Evolutionary conservation across 1,284 basidiomycete species (phyloP).

Genomic region (Farysia itapuensis): DNA sequence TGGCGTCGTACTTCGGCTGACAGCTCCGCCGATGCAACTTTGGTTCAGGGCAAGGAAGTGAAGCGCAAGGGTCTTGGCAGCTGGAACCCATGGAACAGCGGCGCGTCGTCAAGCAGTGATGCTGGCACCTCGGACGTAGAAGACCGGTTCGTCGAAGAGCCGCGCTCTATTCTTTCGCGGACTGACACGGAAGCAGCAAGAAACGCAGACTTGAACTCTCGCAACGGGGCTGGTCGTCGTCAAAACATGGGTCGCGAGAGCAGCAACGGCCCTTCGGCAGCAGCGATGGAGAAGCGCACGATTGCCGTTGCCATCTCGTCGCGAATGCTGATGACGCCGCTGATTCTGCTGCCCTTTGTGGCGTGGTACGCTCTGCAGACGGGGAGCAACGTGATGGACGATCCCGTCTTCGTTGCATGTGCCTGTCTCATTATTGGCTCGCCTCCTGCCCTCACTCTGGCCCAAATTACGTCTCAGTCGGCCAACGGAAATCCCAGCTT

Average conservation of each 20-base stretch:
- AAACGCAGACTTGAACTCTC: conserved; percentile 33
- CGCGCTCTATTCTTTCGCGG: conserved; percentile 8
- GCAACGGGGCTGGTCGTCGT: conserved; percentile 13
- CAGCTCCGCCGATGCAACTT: conserved; percentile 14
- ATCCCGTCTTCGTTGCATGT: conserved; percentile 81
- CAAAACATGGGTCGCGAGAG: conserved; percentile 14
- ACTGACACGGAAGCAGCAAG: conserved; percentile 4
- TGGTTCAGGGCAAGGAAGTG: conserved; percentile 18
- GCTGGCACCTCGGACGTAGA: conserved; percentile 22
- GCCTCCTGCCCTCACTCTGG: conserved; percentile 68
- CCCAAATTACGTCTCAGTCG: conserved; percentile 82
- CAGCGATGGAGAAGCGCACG: conserved; percentile 66
- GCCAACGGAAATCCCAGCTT: conserved; percentile 75
- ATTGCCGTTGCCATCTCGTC: conserved; percentile 75
- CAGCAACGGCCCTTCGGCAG: neutral
- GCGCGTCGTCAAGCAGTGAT: conserved; percentile 3
- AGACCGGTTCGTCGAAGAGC: conserved; percentile 19
- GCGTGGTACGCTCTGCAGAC: conserved; percentile 44
- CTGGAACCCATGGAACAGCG: conserved; percentile 47
- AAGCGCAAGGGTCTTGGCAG: conserved; percentile 21
- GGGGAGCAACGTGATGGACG: conserved; percentile 37
- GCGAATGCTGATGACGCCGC: conserved; percentile 82
- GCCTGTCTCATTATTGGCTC: conserved; percentile 74
- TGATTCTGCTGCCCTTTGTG: conserved; percentile 65
- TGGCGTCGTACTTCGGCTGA: conserved; percentile 28